Evolutionary conservation across 176 grass and related monocot species (phyloP), one percentile per base, ranked within the genome.

Genomic region (Tuctoria greenei): DNA sequence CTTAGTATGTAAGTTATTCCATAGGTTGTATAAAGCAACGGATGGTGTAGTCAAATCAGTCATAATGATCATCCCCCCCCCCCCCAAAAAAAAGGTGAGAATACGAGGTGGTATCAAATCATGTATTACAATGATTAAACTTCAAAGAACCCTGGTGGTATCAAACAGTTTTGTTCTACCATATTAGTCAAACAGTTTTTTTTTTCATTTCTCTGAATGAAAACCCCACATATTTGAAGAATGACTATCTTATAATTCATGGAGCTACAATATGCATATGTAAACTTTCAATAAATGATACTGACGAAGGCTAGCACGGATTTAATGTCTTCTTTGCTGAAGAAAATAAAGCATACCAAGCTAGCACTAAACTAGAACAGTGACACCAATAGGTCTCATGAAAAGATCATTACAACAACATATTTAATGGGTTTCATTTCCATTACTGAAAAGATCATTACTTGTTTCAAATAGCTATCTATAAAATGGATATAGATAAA

Each of bases 401-500:
- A 10, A 46, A 59, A 83, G 61, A 51, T 3, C 3, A 26, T 73
- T 75, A 61, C 31, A n/a, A n/a, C n/a, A n/a, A n/a, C n/a, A n/a
- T n/a, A n/a, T n/a, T n/a, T n/a, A n/a, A n/a, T n/a, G n/a, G n/a
- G n/a, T n/a, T n/a, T n/a, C n/a, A n/a, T n/a, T n/a, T n/a, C n/a
- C n/a, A n/a, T n/a, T n/a, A n/a, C n/a, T n/a, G n/a, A 10, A 46
- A 59, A 83, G 61, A 51, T 3, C 3, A 26, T 73, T 75, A 61
- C 31, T 50, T 76, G 28, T 31, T 76, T 31, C 40, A 47, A 61
- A 47, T 69, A 76, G 57, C 16, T 28, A 69, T n/a, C 5, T 0
- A 6, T 40, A 65, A 24, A 66, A 74, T 67, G 47, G 41, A 17
- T 77, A 24, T 55, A 68, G 35, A 21, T 44, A 67, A 63, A 56